Percentiles rank a stretch among this genome's conserved stretches.
These are phyloP conservation scores for Lichtheimia corymbifera DNA, from an alignment of 371 early-diverging fungal genomes.

Conservation along the genomic window DNA sequence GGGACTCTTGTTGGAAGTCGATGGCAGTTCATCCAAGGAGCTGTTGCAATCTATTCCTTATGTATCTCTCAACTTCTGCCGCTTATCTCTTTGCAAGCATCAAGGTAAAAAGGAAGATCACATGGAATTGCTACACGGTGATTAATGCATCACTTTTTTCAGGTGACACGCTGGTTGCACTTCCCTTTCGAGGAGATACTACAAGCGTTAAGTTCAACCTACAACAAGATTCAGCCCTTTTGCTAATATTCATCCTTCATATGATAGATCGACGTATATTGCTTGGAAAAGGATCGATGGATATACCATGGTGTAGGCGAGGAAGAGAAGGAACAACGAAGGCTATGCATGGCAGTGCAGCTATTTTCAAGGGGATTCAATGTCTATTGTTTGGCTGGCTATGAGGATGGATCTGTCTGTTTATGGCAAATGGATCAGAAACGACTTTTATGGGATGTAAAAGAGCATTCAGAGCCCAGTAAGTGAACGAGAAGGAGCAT, in stretches of 20 bases:
- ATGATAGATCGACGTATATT: constrained; percentile 47
- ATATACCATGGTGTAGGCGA: constrained; percentile 22
- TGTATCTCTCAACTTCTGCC: constrained; percentile 46
- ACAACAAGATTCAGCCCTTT: not conserved
- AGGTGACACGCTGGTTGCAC: constrained; percentile 19
- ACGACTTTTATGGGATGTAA: constrained; percentile 24
- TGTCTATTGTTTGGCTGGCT: constrained; percentile 37
- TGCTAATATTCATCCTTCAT: not conserved
- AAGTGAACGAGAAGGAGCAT: constrained; percentile 3
- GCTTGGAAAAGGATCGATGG: constrained; percentile 25
- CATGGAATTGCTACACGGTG: no score
- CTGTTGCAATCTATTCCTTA: constrained; percentile 28
- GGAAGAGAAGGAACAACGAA: constrained; percentile 17
- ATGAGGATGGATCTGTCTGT: constrained; percentile 43
- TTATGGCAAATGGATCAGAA: constrained; percentile 37
- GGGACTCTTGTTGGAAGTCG: constrained; percentile 25
- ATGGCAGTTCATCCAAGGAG: constrained; percentile 6
- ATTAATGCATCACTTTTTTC: no score
- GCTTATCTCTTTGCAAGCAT: constrained; percentile 26
- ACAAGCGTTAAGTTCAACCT: constrained; percentile 24
- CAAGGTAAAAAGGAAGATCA: constrained; percentile 12
- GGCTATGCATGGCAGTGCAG: constrained; percentile 48
- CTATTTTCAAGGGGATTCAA: constrained; percentile 16
- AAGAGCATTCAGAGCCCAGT: constrained; percentile 47
- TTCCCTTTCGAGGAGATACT: constrained; percentile 33